Evolutionary conservation across 805 yeast genomes (phyloP).

Genomic region (Wickerhamiella slavikovae): DNA sequence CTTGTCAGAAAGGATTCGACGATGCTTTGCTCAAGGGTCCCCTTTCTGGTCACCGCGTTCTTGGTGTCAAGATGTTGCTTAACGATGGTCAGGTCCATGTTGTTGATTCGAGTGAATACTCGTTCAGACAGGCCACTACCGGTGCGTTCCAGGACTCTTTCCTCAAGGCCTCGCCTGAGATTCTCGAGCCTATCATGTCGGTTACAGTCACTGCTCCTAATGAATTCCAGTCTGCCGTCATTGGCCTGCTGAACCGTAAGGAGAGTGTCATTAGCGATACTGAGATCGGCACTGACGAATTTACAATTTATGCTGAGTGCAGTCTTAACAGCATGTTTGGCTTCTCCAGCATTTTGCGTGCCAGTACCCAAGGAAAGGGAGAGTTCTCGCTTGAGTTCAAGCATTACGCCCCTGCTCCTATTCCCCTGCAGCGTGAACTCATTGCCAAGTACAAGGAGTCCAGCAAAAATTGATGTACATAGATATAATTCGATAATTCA

Average conservation of each 20-base stretch:
- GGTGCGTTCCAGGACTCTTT: constrained; percentile 88
- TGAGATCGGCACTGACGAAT: constrained; percentile 85
- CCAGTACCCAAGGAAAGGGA: constrained; percentile 96
- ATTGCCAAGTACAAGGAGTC: constrained; percentile 69
- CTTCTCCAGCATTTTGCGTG: constrained; percentile 85
- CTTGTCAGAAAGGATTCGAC: constrained; percentile 89
- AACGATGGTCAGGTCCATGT: constrained; percentile 96
- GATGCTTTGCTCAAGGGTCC: constrained; percentile 95
- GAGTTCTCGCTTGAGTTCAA: constrained; percentile 91
- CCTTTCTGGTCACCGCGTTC: constrained; percentile 77
- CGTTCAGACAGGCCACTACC: constrained; percentile 82
- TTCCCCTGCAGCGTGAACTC: constrained; percentile 76
- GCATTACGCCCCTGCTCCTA: constrained; percentile 76
- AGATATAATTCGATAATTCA: background rate
- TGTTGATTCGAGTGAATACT: constrained; percentile 90
- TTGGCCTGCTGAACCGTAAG: constrained; percentile 77
- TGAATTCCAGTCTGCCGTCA: constrained; percentile 88
- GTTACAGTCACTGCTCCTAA: constrained; percentile 85
- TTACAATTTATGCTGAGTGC: constrained; percentile 84
- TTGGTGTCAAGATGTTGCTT: constrained; percentile 81
- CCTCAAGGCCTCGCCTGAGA: constrained; percentile 61
- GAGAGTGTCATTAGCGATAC: constrained; percentile 88
- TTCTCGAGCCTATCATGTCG: constrained; percentile 91
- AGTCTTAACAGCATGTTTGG: constrained; percentile 95
- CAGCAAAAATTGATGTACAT: background rate